Evolutionary conservation across 2,329 filamentous ascomycete genomes (phyloP), one percentile per base, ranked within the genome.

Genomic region (Fusarium chlamydosporum): DNA sequence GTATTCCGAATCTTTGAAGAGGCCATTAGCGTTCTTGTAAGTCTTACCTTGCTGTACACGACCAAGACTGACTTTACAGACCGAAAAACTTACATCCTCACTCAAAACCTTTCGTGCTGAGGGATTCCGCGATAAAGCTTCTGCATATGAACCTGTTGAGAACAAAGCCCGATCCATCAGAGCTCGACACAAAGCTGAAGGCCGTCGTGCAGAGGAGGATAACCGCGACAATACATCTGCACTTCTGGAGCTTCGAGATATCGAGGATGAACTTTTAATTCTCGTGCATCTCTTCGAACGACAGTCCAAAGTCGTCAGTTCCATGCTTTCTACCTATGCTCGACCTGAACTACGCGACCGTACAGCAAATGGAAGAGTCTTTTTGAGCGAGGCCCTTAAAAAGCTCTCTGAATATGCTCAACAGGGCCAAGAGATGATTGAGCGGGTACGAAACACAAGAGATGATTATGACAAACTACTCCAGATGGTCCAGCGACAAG

Each of bases 1-100:
- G 82, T 90, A 0, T 88, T 90, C 60, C 84, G 88, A 3, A 88
- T 91, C 1, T 90, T 91, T 46, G 88, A 90, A 68, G 88, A 91
- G 64, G 88, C 88, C 7, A 88, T 91, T 33, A 88, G 87, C 13
- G 85, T 89, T 23, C 72, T 90, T 65, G 88, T 89, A 74, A 45
- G 79, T 23, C 23, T 23, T 5, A 5, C 23, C 23, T 23, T 23
- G 23, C 5, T 23, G 23, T 23, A 23, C 23, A 23, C 23, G 23
- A 23, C 23, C 23, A 23, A 23, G 23, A 23, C 23, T 23, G 23
- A 23, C 23, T 23, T 23, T 23, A 23, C 23, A 23, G 86, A 89
- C 85, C 2, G 88, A 91, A 72, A 83, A 85, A 18, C 86, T 90
- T 78, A 91, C 88, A 0, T 83, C 81, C 6, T 88, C 87, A 0